phyloP scores from a whole-genome alignment of 345 rosid species.

The Salix dunnii region DNA sequence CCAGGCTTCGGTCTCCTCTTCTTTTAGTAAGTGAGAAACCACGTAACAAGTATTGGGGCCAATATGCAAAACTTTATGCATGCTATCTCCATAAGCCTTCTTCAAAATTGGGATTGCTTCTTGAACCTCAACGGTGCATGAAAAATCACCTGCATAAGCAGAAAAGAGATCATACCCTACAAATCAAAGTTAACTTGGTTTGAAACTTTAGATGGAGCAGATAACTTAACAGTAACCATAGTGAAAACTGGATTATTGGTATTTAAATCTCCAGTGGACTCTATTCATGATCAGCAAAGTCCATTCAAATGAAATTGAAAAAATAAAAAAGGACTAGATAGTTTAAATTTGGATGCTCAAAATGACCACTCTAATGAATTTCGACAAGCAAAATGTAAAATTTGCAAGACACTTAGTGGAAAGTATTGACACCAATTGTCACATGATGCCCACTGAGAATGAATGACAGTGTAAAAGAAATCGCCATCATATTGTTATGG shows the following conservation, averaged over 20 bases:
- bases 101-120: slow-evolving; percentile 69
- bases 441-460: no score
- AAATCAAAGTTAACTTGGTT: not conserved
- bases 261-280: not conserved
- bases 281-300: not conserved
- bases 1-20: slow-evolving; percentile 91
- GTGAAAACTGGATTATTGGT: not conserved
- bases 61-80: slow-evolving; percentile 88
- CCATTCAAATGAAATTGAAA: no score
- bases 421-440: not conserved
- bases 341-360: no score
- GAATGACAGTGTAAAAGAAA: not conserved
- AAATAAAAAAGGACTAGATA: no score
- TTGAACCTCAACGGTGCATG: slow-evolving; percentile 74
- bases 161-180: not conserved
- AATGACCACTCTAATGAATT: no score
- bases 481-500: not conserved
- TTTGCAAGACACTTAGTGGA: no score
- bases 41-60: slow-evolving; percentile 93
- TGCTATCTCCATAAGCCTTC: slow-evolving; percentile 78
- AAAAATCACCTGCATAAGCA: slow-evolving; percentile 49
- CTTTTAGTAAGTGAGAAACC: slow-evolving; percentile 72
- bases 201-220: no score
- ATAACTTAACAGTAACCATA: no score
- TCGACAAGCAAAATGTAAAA: no score